Evolutionary conservation across 106 monocot genomes (phyloP).

Genomic region (Acorus gramineus): DNA sequence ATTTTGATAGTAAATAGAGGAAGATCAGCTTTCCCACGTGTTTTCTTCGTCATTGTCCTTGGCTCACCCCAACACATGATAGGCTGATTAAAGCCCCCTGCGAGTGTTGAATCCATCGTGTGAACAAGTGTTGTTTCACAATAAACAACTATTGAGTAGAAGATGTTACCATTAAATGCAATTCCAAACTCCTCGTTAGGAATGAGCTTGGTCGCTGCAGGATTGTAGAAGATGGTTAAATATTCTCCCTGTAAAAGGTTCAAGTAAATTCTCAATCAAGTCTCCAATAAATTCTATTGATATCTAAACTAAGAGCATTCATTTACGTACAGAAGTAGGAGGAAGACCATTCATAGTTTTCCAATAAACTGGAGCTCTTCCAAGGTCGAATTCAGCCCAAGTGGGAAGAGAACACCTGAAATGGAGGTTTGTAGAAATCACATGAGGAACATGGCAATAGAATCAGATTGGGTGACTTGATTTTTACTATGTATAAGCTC

Average conservation of each 20-base stretch:
- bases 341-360: conserved; percentile 85
- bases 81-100: conserved; percentile 96
- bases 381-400: conserved; percentile 88
- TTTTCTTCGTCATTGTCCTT: conserved; percentile 63
- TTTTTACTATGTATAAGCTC: too few species aligned
- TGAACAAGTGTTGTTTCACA: too few species aligned
- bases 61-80: conserved; percentile 92
- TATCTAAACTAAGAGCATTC: background rate
- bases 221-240: conserved; percentile 80
- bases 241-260: conserved; percentile 55
- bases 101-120: background rate
- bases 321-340: conserved; percentile 60
- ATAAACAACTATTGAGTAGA: too few species aligned
- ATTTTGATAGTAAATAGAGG: conserved; percentile 75
- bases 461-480: too few species aligned
- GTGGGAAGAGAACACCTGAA: conserved; percentile 58
- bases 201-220: conserved; percentile 47
- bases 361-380: conserved; percentile 77
- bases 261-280: background rate
- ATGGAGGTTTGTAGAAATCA: background rate
- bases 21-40: conserved; percentile 73
- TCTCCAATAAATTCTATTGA: background rate
- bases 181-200: conserved; percentile 67
- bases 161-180: conserved; percentile 65
- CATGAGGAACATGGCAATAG: too few species aligned